These are phyloP conservation scores for Globisporangium parvum DNA, from an alignment of 352 stramenopile genomes.

Conservation along the genomic window DNA sequence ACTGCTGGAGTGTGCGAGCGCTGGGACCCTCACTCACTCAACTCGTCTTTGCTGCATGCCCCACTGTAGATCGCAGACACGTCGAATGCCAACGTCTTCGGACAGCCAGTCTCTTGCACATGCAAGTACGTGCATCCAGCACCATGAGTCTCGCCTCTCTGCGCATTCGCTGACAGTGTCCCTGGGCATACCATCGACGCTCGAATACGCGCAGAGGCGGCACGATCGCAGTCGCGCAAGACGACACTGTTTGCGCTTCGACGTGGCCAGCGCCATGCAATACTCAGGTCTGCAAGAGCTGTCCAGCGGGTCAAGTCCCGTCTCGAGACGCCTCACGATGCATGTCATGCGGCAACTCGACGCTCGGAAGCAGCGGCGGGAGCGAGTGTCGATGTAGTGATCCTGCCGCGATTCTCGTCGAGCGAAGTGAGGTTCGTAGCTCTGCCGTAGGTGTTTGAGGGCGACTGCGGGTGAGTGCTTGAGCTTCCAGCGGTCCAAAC, in stretches of 20 bases:
- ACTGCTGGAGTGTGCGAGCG: not conserved
- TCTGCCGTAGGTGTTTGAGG: not conserved
- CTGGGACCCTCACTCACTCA: not conserved
- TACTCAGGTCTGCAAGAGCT: constrained; percentile 32
- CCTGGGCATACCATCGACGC: not conserved
- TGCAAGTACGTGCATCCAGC: constrained; percentile 25
- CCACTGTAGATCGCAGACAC: constrained; percentile 36
- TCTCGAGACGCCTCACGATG: constrained; percentile 38
- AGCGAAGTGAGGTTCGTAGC: constrained; percentile 35
- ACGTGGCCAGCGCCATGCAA: constrained; percentile 66
- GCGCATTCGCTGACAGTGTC: not conserved
- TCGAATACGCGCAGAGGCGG: constrained; percentile 7
- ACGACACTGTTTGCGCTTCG: constrained; percentile 34
- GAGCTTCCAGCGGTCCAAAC: not conserved
- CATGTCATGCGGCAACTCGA: constrained; percentile 58
- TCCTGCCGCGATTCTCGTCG: constrained; percentile 38
- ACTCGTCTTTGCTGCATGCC: not conserved
- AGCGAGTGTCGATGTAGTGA: constrained; percentile 45
- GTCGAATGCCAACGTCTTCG: constrained; percentile 15
- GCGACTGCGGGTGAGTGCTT: not conserved
- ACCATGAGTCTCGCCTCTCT: not conserved
- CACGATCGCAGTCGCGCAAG: constrained; percentile 18
- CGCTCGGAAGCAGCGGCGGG: constrained; percentile 25
- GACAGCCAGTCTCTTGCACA: constrained; percentile 28
- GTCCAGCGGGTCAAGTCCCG: constrained; percentile 28